Conservation (phyloP, 495 filamentous ascomycete species). For the Aspergillus coremiiformis region DNA sequence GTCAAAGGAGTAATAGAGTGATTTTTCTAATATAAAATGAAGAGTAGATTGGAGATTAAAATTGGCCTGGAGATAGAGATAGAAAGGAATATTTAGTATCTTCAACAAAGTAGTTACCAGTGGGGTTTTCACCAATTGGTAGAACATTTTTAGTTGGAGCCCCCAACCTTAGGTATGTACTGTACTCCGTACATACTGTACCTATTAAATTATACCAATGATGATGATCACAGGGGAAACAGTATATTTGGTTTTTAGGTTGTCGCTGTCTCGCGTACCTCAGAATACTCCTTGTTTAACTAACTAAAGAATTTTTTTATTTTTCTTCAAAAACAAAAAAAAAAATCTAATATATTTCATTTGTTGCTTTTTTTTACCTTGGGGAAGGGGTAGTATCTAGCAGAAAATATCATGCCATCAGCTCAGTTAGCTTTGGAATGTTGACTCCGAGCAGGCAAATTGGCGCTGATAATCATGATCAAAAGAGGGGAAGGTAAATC, state of each 20-base stretch:
- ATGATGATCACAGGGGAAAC: slow-evolving; percentile 5
- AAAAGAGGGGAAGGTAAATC: slow-evolving; percentile 1
- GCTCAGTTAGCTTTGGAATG: slow-evolving; percentile 8
- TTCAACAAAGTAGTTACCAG: too few relatives aligned
- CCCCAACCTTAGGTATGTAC: too few relatives aligned
- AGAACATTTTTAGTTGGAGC: too few relatives aligned
- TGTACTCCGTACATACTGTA: too few relatives aligned
- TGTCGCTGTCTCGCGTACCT: slow-evolving; percentile 15
- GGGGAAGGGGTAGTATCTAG: background rate
- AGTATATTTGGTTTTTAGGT: slow-evolving; percentile 4
- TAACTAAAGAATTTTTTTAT: background rate
- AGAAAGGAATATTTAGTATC: too few relatives aligned
- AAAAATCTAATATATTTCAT: background rate
- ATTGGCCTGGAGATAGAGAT: too few relatives aligned
- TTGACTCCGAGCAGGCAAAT: slow-evolving; percentile 5
- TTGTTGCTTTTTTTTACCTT: background rate
- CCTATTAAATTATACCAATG: background rate
- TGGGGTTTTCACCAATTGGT: too few relatives aligned
- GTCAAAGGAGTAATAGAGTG: too few relatives aligned
- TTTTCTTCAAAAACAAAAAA: too few relatives aligned
- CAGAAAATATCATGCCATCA: background rate
- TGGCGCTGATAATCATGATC: slow-evolving; percentile 13
- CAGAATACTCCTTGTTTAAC: slow-evolving; percentile 2
- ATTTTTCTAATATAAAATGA: too few relatives aligned
- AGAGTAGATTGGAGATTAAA: too few relatives aligned